A percentile compares a stretch with the other conserved stretches of the same genome.
phyloP scores from a whole-genome alignment of 345 rosid genomes.

The Citrus mangshanensis region DNA sequence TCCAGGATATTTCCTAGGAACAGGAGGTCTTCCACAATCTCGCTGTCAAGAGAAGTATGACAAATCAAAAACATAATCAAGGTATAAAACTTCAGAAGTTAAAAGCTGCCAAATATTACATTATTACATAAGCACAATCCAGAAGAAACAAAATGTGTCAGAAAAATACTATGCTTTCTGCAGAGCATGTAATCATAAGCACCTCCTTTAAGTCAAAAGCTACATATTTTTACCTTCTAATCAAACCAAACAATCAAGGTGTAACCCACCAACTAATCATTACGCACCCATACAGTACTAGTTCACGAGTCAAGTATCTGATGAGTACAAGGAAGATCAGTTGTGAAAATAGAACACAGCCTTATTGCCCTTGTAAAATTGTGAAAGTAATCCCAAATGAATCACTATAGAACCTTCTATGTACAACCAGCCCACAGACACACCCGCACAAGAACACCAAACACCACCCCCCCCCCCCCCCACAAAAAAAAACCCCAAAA shows the following conservation, averaged over 20 bases:
- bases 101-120: not conserved
- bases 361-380: not conserved
- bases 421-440: no score
- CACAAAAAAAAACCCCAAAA: no score
- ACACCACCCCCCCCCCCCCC: no score
- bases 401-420: not conserved
- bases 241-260: no score
- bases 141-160: not conserved
- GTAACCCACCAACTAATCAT: not conserved
- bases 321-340: not conserved
- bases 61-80: not conserved
- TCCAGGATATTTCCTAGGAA: slow-evolving; percentile 77
- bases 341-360: not conserved
- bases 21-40: slow-evolving; percentile 87
- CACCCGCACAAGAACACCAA: not conserved
- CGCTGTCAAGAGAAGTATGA: slow-evolving; percentile 49
- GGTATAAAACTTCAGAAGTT: not conserved
- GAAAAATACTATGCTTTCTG: not conserved
- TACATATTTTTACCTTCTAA: no score
- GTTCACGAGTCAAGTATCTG: not conserved
- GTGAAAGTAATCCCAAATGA: not conserved
- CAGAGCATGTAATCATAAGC: not conserved
- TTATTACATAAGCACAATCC: not conserved
- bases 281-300: not conserved
- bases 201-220: not conserved